Base-by-base conservation (phyloP, 169 alveolate genomes). In the Babesia divergens region DNA sequence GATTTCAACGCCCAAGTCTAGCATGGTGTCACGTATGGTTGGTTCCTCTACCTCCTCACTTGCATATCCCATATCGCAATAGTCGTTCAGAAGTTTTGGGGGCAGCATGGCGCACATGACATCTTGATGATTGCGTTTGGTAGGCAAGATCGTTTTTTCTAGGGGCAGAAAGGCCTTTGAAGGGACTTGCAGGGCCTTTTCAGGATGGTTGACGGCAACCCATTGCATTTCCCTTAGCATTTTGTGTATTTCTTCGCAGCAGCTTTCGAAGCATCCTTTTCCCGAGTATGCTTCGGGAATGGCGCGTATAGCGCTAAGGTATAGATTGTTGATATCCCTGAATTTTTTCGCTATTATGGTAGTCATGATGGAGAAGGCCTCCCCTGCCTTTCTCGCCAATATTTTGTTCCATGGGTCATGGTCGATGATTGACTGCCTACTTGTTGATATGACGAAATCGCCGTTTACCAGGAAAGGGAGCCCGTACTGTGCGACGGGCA, bases 401-500 rank as follows among this genome's bases (percentile, higher is more conserved):
- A 53, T 9, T 7, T 0, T 28, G 20, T 68, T 68, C 70, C 80
- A 13, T 4, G 56, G 50, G 53, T 71, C 65, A 13, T 38, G 52
- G 34, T 20, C 40, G 18, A 71, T n/a, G 38, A 71, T 29, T 0
- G 44, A 6, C 37, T 38, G 42, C 52, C 82, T 43, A 46, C 56
- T 60, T 8, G 65, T 16, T 0, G 82, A 58, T 24, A 71, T 8
- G 82, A 9, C 50, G 32, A 71, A 71, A 13, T 58, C 32, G 8
- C 67, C 59, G 32, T 65, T 62, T 13, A 71, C 54, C 62, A 60
- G 0, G 24, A 71, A 71, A 4, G n/a, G 28, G 32, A 71, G 38
- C 6, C 82, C 82, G 28, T 58, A 71, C 20, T 71, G 43, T 0
- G 47, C 79, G 1, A 71, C 24, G 14, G 82, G 82, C 11, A 71